These are phyloP conservation scores for Linum trigynum DNA, from an alignment of 345 rosid genomes.

Conservation along the genomic window DNA sequence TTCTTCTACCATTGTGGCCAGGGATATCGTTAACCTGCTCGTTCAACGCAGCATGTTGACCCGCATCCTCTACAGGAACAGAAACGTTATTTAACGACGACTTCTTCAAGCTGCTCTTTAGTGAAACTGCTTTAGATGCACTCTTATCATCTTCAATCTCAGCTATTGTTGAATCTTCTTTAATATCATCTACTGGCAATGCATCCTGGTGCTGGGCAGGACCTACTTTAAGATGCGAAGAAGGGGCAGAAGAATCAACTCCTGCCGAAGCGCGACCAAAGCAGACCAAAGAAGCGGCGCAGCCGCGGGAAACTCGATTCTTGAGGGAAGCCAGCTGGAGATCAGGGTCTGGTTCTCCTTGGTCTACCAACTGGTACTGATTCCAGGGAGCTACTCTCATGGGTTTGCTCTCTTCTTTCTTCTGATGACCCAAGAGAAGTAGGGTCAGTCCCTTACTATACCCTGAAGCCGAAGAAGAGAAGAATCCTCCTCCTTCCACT, in stretches of 20 bases:
- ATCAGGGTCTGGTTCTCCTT: slow-evolving; percentile 50
- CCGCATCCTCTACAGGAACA: slow-evolving; percentile 30
- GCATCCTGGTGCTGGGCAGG: slow-evolving; percentile 53
- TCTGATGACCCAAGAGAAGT: slow-evolving; percentile 56
- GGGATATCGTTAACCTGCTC: slow-evolving; percentile 36
- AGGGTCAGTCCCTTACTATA: slow-evolving; percentile 84
- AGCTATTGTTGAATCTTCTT: slow-evolving; percentile 17
- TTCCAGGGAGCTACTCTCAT: slow-evolving; percentile 96
- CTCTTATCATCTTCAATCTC: slow-evolving; percentile 35
- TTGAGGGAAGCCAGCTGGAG: slow-evolving; percentile 94
- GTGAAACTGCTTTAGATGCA: slow-evolving; percentile 30
- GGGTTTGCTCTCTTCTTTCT: slow-evolving; percentile 67
- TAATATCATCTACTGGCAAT: slow-evolving; percentile 34
- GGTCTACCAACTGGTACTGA: slow-evolving; percentile 90
- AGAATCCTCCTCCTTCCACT: slow-evolving; percentile 97
- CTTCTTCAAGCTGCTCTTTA: slow-evolving; percentile 82
- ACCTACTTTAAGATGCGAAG: slow-evolving; percentile 72
- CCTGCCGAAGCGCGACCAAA: slow-evolving; percentile 87
- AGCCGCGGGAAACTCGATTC: slow-evolving; percentile 70
- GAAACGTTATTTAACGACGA: slow-evolving; percentile 28
- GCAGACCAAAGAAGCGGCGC: slow-evolving; percentile 78
- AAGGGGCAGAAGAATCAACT: slow-evolving; percentile 54
- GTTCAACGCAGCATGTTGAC: slow-evolving; percentile 27
- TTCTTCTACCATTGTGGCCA: slow-evolving; percentile 47
- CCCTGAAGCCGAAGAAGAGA: slow-evolving; percentile 96